phyloP scores from a whole-genome alignment of 148 eudicot species.

The Vaccinium myrtillus region DNA sequence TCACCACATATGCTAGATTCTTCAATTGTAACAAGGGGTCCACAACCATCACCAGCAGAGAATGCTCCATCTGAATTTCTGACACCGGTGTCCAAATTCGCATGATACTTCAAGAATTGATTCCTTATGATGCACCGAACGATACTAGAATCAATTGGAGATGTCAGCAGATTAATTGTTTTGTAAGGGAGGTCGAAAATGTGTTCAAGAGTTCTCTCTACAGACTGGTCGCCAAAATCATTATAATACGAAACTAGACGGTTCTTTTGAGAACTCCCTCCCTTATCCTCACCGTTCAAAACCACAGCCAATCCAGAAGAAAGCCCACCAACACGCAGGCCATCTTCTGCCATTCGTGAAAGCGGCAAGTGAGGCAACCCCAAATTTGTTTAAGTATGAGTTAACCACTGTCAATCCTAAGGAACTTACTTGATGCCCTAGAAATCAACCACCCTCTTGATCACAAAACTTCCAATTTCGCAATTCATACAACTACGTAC shows the following conservation, averaged over 20 bases:
- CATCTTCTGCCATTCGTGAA: constrained; percentile 68
- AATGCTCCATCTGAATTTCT: constrained; percentile 54
- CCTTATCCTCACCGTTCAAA: constrained; percentile 53
- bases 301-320: constrained; percentile 80
- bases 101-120: constrained; percentile 32
- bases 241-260: constrained; percentile 68
- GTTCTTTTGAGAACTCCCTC: constrained; percentile 52
- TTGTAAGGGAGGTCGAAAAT: constrained; percentile 69
- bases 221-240: constrained; percentile 84
- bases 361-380: constrained; percentile 16
- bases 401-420: not conserved
- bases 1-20: constrained; percentile 84
- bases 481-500: not conserved
- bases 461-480: not conserved
- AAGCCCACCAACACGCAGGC: constrained; percentile 56
- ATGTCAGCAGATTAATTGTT: constrained; percentile 43
- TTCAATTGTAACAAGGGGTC: constrained; percentile 47
- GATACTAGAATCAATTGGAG: constrained; percentile 35
- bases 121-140: constrained; percentile 60
- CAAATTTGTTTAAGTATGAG: not conserved
- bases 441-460: not conserved
- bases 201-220: constrained; percentile 86
- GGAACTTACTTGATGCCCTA: not conserved
- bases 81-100: constrained; percentile 2
- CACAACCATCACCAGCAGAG: constrained; percentile 32